Evolutionary conservation across 2,329 filamentous ascomycete species (phyloP).

Genomic region (Cephalotrichum gorgonifer): DNA sequence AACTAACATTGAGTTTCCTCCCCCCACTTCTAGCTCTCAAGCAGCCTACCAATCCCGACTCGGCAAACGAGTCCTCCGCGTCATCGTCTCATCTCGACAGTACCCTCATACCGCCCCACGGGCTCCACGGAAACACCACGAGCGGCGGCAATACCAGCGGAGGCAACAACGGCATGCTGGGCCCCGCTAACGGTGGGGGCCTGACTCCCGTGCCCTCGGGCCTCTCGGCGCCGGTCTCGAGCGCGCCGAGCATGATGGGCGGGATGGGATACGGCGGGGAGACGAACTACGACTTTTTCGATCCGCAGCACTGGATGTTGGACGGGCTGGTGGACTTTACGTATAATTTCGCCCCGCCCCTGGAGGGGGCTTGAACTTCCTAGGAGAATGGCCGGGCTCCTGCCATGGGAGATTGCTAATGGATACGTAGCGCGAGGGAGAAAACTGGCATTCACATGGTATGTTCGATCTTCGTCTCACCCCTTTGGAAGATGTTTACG

Average conservation of each 20-base stretch:
- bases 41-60: slow-evolving; percentile 79
- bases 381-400: neutral
- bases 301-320: slow-evolving; percentile 87
- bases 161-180: slow-evolving; percentile 26
- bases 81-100: slow-evolving; percentile 55
- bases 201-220: slow-evolving; percentile 35
- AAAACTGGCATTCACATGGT: neutral
- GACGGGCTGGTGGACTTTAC: slow-evolving; percentile 78
- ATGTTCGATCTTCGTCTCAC: neutral
- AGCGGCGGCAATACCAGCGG: slow-evolving; percentile 32
- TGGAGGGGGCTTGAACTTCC: slow-evolving; percentile 37
- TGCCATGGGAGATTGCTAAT: neutral
- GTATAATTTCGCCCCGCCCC: slow-evolving; percentile 44
- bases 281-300: slow-evolving; percentile 76
- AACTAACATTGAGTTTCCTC: neutral
- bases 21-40: slow-evolving; percentile 48
- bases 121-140: slow-evolving; percentile 35
- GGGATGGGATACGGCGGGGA: slow-evolving; percentile 34
- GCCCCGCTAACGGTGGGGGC: slow-evolving; percentile 35
- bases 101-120: slow-evolving; percentile 20
- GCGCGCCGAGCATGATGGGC: slow-evolving; percentile 35
- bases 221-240: slow-evolving; percentile 26
- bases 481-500: too few relatives aligned
- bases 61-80: slow-evolving; percentile 60
- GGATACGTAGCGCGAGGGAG: neutral